phyloP scores from a whole-genome alignment of 495 filamentous ascomycete genomes.

The Penicillium pulvis region DNA sequence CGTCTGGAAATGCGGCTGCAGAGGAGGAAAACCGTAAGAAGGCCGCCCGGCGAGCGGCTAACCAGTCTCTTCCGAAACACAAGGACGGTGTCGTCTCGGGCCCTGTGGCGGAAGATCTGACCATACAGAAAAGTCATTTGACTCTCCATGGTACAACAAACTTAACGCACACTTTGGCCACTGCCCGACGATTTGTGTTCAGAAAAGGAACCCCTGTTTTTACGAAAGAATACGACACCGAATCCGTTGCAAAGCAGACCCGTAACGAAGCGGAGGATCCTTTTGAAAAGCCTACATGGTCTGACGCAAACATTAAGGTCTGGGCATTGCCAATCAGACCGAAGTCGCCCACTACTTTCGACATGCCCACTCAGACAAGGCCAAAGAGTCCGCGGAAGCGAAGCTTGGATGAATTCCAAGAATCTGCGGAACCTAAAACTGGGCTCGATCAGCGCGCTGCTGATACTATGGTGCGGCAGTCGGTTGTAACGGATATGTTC shows the following conservation, averaged over 20 bases:
- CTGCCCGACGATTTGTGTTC: constrained; percentile 86
- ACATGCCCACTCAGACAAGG: constrained; percentile 8
- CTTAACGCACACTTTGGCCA: constrained; percentile 74
- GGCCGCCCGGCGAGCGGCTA: constrained; percentile 21
- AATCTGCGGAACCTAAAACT: constrained; percentile 22
- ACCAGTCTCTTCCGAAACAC: constrained; percentile 20
- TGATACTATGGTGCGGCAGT: constrained; percentile 55
- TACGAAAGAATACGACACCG: constrained; percentile 62
- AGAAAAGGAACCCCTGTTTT: constrained; percentile 73
- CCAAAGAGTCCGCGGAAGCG: constrained; percentile 57
- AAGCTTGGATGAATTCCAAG: constrained; percentile 59
- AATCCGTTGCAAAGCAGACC: constrained; percentile 30
- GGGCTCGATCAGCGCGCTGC: constrained; percentile 29
- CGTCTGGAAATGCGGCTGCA: constrained; percentile 30
- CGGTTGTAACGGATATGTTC: constrained; percentile 78
- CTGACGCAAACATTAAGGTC: constrained; percentile 73
- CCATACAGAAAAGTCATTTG: constrained; percentile 36
- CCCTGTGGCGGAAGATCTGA: not conserved
- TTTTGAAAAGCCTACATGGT: constrained; percentile 63
- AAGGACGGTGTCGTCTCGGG: constrained; percentile 5
- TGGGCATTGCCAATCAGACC: constrained; percentile 73
- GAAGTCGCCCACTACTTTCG: constrained; percentile 5
- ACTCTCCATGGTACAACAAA: constrained; percentile 80
- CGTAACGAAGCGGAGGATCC: constrained; percentile 30
- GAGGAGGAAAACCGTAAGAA: constrained; percentile 38